Base-by-base conservation (phyloP, 768 basidiomycete species). In the Xerocomus spinulosus region DNA sequence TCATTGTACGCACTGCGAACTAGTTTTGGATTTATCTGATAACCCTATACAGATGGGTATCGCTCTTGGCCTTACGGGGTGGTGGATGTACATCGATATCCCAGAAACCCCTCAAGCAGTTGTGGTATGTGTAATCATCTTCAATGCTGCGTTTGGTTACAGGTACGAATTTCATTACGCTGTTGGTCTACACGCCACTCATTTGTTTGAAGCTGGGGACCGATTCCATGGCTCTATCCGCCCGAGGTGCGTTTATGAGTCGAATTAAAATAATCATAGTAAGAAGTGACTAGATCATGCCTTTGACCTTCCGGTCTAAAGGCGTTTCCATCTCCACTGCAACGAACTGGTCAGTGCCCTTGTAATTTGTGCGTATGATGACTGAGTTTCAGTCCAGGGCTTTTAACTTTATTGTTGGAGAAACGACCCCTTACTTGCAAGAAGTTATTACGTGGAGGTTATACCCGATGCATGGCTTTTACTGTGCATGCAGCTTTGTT, bases 401-500 rank as follows among this genome's bases (percentile, higher is more conserved):
- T n/a, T 90, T 90, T 74, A 93, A 93, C 67, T 95, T 85, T 68
- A 67, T 92, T 49, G 89, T 97, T 33, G 93, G 93, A 26, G 86
- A 88, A 64, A 74, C 81, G 24, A 97, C 93, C 0, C 94, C 93
- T 2, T 78, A 82, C 45, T 71, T 96, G 32, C 92, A 95, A 68
- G 91, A 93, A 50, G 67, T 78, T 18, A 95, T 97, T 56, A 78
- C 77, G 34, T 98, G 94, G 93, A 77, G 88, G 39, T 65, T 97
- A 46, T 96, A 97, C 70, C 90, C 91, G 0, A 94, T 97, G 92
- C 92, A 95, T 57, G 91, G 85, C 20, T 92, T 92, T 70, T 93
- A 92, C 68, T 92, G 92, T 63, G 79, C 79, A 9, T 84, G 87
- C 59, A 90, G 90, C 60, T 89, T 94, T 62, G 71, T 95, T 39